Percentiles rank a stretch among this genome's conserved stretches.
These are phyloP conservation scores for Leishmania aethiopica DNA, from an alignment of 208 protist genomes.

Conservation along the genomic window DNA sequence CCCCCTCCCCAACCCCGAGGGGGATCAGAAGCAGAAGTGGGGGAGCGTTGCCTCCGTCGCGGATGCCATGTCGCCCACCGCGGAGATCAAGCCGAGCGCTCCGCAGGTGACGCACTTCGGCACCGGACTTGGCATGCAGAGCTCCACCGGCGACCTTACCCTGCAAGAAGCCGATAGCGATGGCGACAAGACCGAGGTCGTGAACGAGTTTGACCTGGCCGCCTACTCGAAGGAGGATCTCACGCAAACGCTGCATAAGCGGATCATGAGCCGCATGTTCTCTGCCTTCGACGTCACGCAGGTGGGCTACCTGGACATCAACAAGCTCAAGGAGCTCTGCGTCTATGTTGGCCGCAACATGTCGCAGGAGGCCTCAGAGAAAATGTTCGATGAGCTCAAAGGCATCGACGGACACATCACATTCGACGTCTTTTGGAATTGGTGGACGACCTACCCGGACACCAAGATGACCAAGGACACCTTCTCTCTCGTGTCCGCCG, in stretches of 20 bases:
- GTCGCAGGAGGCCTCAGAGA: constrained; percentile 37
- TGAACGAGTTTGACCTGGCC: constrained; percentile 81
- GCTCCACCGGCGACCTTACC: constrained; percentile 18
- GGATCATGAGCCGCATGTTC: constrained; percentile 91
- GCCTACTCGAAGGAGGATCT: constrained; percentile 87
- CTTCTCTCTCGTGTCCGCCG: constrained; percentile 88
- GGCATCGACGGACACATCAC: constrained; percentile 60
- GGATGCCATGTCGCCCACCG: constrained; percentile 29
- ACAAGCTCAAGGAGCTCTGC: constrained; percentile 81
- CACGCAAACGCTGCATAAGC: constrained; percentile 61
- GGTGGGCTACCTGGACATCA: constrained; percentile 61
- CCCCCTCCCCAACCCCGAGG: constrained; percentile 26
- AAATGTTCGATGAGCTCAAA: constrained; percentile 69
- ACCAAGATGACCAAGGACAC: constrained; percentile 43
- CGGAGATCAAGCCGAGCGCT: constrained; percentile 39
- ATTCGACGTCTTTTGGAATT: constrained; percentile 89
- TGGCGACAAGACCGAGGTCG: constrained; percentile 7
- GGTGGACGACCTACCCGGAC: constrained; percentile 75
- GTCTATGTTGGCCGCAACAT: constrained; percentile 70
- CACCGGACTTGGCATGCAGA: constrained; percentile 43
- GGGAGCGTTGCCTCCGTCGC: constrained; percentile 18
- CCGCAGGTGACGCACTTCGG: constrained; percentile 49
- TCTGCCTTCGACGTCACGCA: constrained; percentile 87
- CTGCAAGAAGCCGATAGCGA: constrained; percentile 18
- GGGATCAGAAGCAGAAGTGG: background rate